These are phyloP conservation scores for Dichotomopilus funicola DNA, from an alignment of 2,329 filamentous ascomycete genomes.

Conservation along the genomic window DNA sequence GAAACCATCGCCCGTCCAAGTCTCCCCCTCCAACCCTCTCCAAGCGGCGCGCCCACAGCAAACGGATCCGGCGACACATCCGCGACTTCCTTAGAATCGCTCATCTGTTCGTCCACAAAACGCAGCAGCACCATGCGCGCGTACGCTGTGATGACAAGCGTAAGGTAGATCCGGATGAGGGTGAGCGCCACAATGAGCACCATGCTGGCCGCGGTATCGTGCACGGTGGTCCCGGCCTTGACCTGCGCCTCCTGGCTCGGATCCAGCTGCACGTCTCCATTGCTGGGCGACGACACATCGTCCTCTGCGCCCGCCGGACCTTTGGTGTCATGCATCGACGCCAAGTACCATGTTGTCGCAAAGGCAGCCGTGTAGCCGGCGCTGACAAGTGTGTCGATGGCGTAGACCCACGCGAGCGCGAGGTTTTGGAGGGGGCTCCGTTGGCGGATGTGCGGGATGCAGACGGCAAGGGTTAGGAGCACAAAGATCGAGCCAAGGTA, in stretches of 20 bases:
- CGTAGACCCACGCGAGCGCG: conserved; percentile 76
- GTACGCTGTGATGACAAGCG: conserved; percentile 75
- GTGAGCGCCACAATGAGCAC: conserved; percentile 68
- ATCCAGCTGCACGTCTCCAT: conserved; percentile 5
- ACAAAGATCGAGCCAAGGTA: conserved; percentile 80
- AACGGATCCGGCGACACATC: conserved; percentile 51
- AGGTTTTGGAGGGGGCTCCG: conserved; percentile 75
- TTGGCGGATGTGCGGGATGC: conserved; percentile 73
- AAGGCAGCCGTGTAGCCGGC: conserved; percentile 76
- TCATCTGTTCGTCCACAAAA: conserved; percentile 48
- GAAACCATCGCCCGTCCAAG: conserved; percentile 73
- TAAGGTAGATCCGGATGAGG: conserved; percentile 73
- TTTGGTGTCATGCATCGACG: conserved; percentile 14
- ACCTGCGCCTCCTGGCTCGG: conserved; percentile 19
- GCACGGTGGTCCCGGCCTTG: conserved; percentile 32
- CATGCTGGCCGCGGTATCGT: conserved; percentile 67
- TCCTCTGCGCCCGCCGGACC: conserved; percentile 9
- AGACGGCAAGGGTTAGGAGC: conserved; percentile 59
- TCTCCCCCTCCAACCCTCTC: conserved; percentile 71
- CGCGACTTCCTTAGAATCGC: conserved; percentile 38
- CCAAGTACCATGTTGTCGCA: conserved; percentile 75
- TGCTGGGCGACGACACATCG: conserved; percentile 1
- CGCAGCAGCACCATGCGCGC: conserved; percentile 70
- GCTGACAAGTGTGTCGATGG: conserved; percentile 76
- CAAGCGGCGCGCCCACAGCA: conserved; percentile 60